Conservation (phyloP, 2,329 filamentous ascomycete genomes). For the Colletotrichum spinosum region DNA sequence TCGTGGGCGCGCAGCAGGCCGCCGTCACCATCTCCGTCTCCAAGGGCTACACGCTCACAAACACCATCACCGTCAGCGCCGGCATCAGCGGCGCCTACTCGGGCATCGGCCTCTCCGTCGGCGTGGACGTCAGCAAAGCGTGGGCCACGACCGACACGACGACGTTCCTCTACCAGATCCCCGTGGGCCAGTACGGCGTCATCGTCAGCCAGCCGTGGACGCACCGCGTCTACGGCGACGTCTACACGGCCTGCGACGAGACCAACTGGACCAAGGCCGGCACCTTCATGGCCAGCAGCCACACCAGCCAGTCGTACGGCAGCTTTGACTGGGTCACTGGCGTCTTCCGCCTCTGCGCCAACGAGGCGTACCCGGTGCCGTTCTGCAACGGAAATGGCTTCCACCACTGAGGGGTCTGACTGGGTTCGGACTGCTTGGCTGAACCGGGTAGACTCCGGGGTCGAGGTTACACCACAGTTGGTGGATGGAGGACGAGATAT, state of each 20-base stretch:
- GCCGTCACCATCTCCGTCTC: constrained; percentile 44
- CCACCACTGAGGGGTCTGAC: constrained; percentile 1
- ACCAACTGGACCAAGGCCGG: constrained; percentile 44
- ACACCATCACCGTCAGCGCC: constrained; percentile 44
- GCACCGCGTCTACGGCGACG: constrained; percentile 45
- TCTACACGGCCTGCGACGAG: constrained; percentile 43
- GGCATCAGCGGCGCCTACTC: constrained; percentile 41
- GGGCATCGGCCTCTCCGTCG: constrained; percentile 35
- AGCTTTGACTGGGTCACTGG: constrained; percentile 53
- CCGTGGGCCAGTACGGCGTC: constrained; percentile 49
- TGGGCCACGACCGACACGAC: background rate
- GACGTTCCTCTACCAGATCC: constrained; percentile 45
- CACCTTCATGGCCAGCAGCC: constrained; percentile 48
- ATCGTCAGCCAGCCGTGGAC: constrained; percentile 52
- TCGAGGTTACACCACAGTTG: too few species aligned
- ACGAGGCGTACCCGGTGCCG: constrained; percentile 48
- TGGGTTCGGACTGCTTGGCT: too few species aligned
- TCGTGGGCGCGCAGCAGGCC: constrained; percentile 45
- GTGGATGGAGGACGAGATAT: too few species aligned
- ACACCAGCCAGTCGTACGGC: constrained; percentile 45
- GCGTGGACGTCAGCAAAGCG: constrained; percentile 39
- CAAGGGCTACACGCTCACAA: constrained; percentile 47
- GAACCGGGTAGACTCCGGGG: too few species aligned
- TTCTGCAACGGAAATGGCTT: constrained; percentile 51
- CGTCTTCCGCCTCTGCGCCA: constrained; percentile 50